Percentiles rank a stretch among this genome's conserved stretches.
phyloP scores from a whole-genome alignment of 306 rosid genomes.

The Lathyrus aphaca region DNA sequence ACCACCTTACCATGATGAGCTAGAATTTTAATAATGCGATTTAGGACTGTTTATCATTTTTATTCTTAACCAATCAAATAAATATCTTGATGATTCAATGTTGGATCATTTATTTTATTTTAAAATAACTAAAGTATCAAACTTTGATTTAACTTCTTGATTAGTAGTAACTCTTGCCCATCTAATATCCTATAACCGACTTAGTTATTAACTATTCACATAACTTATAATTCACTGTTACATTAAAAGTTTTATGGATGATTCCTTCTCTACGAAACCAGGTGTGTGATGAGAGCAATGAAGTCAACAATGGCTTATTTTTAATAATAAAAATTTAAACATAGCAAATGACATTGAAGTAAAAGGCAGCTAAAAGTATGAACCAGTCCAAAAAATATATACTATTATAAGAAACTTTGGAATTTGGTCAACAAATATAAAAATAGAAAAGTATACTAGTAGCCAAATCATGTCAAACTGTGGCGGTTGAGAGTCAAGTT shows the following conservation, averaged over 20 bases:
- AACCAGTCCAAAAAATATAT: not conserved
- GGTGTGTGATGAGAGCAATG: not conserved
- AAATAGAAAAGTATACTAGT: not conserved
- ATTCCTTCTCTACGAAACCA: not conserved
- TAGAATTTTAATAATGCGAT: too few species aligned
- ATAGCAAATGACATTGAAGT: not conserved
- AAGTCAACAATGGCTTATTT: not conserved
- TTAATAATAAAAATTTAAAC: not conserved
- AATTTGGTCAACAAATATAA: constrained; percentile 36
- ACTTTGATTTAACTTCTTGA: too few species aligned
- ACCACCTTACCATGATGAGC: too few species aligned
- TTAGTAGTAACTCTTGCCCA: too few species aligned
- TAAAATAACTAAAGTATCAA: too few species aligned
- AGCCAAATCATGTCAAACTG: constrained; percentile 27
- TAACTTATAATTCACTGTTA: not conserved
- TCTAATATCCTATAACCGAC: not conserved
- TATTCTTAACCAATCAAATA: too few species aligned
- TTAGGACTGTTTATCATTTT: too few species aligned
- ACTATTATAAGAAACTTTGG: constrained; percentile 3
- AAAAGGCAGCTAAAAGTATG: not conserved
- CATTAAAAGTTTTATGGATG: not conserved
- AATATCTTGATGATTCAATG: too few species aligned
- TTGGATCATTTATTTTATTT: too few species aligned
- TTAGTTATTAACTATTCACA: not conserved
- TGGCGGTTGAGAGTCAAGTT: not conserved